Percentiles rank a stretch among this genome's conserved stretches.
phyloP scores from a whole-genome alignment of 495 filamentous ascomycete species.

The Glarea lozoyensis region DNA sequence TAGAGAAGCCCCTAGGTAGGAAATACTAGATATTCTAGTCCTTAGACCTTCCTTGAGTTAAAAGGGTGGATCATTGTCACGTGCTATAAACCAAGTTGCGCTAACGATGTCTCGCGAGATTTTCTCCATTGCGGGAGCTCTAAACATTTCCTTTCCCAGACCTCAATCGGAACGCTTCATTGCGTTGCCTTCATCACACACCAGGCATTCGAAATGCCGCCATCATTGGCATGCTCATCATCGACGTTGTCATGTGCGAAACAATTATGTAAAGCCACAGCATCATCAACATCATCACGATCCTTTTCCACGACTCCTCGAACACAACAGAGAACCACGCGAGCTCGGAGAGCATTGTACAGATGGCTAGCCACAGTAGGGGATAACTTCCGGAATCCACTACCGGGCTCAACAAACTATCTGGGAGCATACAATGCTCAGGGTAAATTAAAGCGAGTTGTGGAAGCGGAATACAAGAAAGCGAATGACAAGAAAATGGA shows the following conservation, averaged over 20 bases:
- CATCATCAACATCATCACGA: conserved; percentile 8
- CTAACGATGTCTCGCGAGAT: too few relatives aligned
- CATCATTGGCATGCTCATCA: conserved; percentile 14
- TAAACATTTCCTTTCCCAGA: neutral
- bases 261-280: conserved; percentile 8
- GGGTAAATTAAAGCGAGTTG: conserved; percentile 16
- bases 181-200: neutral
- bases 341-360: conserved; percentile 12
- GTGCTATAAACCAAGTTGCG: too few relatives aligned
- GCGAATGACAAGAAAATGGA: neutral
- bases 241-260: conserved; percentile 6
- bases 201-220: conserved; percentile 13
- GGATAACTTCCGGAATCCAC: conserved; percentile 10
- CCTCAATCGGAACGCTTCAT: conserved; percentile 1
- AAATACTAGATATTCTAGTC: too few relatives aligned
- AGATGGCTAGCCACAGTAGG: conserved; percentile 16
- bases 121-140: too few relatives aligned
- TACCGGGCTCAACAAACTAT: conserved; percentile 19
- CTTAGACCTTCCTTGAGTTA: too few relatives aligned
- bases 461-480: conserved; percentile 1
- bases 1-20: too few relatives aligned
- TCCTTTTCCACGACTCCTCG: conserved; percentile 16
- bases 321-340: conserved; percentile 7
- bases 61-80: too few relatives aligned
- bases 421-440: conserved; percentile 13